Conservation (phyloP, 2,329 filamentous ascomycete species). For the Xylariaceae sp. region DNA sequence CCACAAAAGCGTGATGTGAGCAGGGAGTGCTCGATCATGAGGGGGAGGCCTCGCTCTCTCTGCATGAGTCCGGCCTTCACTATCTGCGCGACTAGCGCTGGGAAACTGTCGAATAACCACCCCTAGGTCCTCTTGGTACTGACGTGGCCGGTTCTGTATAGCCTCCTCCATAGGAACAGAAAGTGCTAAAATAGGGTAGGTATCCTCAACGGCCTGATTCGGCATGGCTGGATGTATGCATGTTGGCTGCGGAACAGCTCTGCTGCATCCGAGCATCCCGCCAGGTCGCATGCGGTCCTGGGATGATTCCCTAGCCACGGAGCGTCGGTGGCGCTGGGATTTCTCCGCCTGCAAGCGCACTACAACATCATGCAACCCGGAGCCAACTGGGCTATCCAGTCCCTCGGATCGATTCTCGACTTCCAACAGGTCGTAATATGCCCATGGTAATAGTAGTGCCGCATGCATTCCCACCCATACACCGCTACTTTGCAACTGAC, state of each 20-base stretch:
- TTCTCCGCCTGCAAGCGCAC: background rate
- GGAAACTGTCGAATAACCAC: background rate
- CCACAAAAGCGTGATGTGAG: background rate
- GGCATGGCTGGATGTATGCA: conserved; percentile 1
- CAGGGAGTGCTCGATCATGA: background rate
- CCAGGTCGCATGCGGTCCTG: background rate
- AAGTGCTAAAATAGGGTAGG: background rate
- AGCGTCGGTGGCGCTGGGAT: background rate
- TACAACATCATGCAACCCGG: background rate
- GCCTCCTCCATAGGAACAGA: background rate
- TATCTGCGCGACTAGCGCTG: conserved; percentile 4
- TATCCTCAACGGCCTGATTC: background rate
- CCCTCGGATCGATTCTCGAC: conserved; percentile 10
- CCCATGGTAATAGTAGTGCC: too few relatives aligned
- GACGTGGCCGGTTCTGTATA: background rate
- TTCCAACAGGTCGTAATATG: conserved; percentile 1
- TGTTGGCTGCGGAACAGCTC: conserved; percentile 4
- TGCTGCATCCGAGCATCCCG: conserved; percentile 3
- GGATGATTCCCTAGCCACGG: too few relatives aligned
- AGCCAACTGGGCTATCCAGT: conserved; percentile 13
- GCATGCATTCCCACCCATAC: conserved; percentile 3
- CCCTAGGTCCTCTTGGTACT: background rate
- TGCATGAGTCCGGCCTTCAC: background rate
- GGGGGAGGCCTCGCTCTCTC: background rate
- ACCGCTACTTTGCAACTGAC: too few relatives aligned